Percentiles rank a stretch among this genome's conserved stretches.
Evolutionary conservation across 2,329 filamentous ascomycete species (phyloP).

Genomic region (Macrophomina pseudophaseolina): DNA sequence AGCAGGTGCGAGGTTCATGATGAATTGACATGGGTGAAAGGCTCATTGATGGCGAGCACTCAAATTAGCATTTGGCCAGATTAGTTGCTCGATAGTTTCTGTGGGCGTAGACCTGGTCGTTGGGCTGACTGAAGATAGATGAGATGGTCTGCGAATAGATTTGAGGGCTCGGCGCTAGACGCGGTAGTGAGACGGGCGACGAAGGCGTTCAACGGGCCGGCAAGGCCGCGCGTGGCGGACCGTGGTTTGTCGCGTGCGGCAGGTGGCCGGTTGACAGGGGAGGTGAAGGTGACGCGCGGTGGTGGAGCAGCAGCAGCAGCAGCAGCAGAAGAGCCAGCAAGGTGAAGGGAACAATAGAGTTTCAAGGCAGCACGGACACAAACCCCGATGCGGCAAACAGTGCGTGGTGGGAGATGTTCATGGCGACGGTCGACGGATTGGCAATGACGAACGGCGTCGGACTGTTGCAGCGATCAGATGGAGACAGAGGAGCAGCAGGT

Average conservation of each 20-base stretch:
- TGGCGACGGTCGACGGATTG: not conserved
- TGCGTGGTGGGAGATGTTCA: not conserved
- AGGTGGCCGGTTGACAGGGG: not conserved
- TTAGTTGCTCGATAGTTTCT: not conserved
- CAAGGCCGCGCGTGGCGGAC: not conserved
- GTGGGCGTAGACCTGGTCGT: not conserved
- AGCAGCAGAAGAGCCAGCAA: not conserved
- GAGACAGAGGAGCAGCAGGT: not conserved
- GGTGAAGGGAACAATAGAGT: not conserved
- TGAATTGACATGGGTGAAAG: not conserved
- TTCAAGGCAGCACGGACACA: slow-evolving; percentile 9
- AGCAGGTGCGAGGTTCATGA: not conserved
- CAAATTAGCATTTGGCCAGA: not conserved
- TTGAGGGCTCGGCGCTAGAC: not conserved
- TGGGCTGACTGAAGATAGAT: not conserved
- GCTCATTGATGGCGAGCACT: no score
- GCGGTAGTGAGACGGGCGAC: not conserved
- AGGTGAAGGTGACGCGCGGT: not conserved
- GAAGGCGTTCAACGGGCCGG: not conserved
- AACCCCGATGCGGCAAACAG: not conserved
- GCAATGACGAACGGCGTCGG: not conserved
- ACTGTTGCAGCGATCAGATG: not conserved
- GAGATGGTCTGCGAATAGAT: not conserved
- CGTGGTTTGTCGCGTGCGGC: not conserved
- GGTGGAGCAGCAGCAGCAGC: not conserved